Base-by-base conservation (phyloP, 495 filamentous ascomycete genomes). In the Daldinia caldariorum region DNA sequence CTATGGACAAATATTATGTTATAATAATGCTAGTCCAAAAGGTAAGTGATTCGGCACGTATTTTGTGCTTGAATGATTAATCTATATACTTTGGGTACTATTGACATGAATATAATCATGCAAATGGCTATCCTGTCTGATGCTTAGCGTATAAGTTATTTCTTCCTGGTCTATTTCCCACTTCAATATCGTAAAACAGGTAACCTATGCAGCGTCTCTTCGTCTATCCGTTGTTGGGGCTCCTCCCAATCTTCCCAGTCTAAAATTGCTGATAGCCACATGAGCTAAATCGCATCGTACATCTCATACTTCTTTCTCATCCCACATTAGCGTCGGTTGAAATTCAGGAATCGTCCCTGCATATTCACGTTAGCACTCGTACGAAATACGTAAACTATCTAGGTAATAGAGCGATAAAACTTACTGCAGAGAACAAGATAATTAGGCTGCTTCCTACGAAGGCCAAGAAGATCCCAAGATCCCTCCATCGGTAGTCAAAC, bases 391-490 rank as follows among this genome's bases (percentile, higher is more conserved):
- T 41, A n/a, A 22, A 8, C 45, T 9, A n/a, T 50, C 7, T 1
- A 32, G 13, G 22, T 53, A 45, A 26, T 68, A 7, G n/a, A 1
- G 18, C 9, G 16, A 18, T 9, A 45, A 22, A 57, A 83, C 86
- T 83, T 82, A 87, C 86, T 43, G 88, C 91, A 22, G 90, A 9
- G 71, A 93, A 92, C 47, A 96, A 72, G 59, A 96, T 87, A 18
- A 92, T 84, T 74, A 94, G 73, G 74, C 94, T 94, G 63, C 86
- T 90, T n/a, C 81, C 91, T 53, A 93, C 81, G 72, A 91, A 96
- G 10, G 87, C 88, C 18, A 85, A 56, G 61, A 91, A 89, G 59
- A 95, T 94, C 3, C 92, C 92, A 67, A 94, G 65, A 72, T 96
- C 92, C 41, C 92, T 82, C 92, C 92, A 95, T 12, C 92, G 77